Conservation (phyloP, 495 filamentous ascomycete species). For the Penicillium egyptiacum region DNA sequence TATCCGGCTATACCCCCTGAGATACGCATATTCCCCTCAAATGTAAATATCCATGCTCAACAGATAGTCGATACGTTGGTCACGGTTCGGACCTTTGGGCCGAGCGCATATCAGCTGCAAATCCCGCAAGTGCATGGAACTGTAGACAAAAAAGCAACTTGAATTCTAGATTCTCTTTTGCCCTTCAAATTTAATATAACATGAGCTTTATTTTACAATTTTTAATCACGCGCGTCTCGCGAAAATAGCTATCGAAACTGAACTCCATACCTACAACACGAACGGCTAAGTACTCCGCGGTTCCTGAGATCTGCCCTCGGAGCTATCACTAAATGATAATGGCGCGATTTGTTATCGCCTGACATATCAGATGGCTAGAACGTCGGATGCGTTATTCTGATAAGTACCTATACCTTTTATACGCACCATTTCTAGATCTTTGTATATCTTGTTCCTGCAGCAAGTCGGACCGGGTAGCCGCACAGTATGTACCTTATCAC, state of each 20-base stretch:
- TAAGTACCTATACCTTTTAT: background rate
- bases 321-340: constrained; percentile 12
- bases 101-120: constrained; percentile 25
- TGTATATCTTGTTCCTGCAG: constrained; percentile 7
- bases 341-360: constrained; percentile 23
- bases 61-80: constrained; percentile 18
- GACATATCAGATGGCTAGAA: constrained; percentile 7
- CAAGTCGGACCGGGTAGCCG: constrained; percentile 11
- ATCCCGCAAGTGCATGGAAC: constrained; percentile 3
- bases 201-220: background rate
- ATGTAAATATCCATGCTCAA: background rate
- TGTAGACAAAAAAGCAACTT: constrained; percentile 6
- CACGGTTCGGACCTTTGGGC: constrained; percentile 14
- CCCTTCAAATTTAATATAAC: background rate
- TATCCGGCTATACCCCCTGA: constrained; percentile 8
- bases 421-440: background rate
- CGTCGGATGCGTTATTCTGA: background rate
- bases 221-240: constrained; percentile 13
- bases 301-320: constrained; percentile 10
- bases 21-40: background rate
- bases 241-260: constrained; percentile 4
- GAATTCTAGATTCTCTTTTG: constrained; percentile 1
- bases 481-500: background rate
- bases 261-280: too few relatives aligned
- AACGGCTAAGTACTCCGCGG: constrained; percentile 15